Evolutionary conservation across 192 early-diverging fungal genomes (phyloP).

Genomic region (Gigaspora rosea): DNA sequence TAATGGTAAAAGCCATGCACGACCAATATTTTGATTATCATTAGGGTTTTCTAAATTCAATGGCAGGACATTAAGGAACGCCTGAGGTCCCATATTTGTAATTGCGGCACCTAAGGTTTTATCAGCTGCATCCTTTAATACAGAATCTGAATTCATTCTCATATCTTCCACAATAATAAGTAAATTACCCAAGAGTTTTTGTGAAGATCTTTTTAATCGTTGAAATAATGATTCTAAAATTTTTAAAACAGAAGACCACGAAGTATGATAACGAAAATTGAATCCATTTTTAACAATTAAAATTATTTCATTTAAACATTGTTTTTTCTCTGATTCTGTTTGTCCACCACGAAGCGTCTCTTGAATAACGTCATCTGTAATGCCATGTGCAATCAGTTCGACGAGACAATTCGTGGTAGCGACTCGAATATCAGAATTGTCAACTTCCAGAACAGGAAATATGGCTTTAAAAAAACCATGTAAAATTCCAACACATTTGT

Average conservation of each 20-base stretch:
- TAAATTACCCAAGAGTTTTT: constrained; percentile 60
- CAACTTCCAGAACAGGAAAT: constrained; percentile 66
- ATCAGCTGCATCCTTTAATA: constrained; percentile 86
- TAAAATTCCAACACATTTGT: constrained; percentile 51
- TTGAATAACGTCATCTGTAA: constrained; percentile 76
- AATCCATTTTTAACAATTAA: constrained; percentile 55
- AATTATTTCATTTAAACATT: constrained; percentile 54
- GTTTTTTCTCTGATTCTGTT: constrained; percentile 30
- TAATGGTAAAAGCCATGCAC: constrained; percentile 90
- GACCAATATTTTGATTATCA: constrained; percentile 55
- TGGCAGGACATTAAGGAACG: constrained; percentile 73
- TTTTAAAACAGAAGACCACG: constrained; percentile 82
- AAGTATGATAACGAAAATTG: constrained; percentile 77
- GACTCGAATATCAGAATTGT: constrained; percentile 58
- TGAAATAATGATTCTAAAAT: constrained; percentile 77
- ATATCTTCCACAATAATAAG: constrained; percentile 70
- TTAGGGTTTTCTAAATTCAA: constrained; percentile 79
- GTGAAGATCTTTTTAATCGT: constrained; percentile 63
- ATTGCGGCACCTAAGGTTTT: constrained; percentile 78
- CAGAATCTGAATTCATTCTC: constrained; percentile 80
- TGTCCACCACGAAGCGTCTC: constrained; percentile 47
- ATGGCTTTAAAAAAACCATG: constrained; percentile 60
- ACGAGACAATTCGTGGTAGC: constrained; percentile 72
- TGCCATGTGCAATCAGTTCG: constrained; percentile 69
- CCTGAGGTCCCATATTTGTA: constrained; percentile 75